Conservation (phyloP, 768 basidiomycete genomes). For the Pilatotrama ljubarskyi region DNA sequence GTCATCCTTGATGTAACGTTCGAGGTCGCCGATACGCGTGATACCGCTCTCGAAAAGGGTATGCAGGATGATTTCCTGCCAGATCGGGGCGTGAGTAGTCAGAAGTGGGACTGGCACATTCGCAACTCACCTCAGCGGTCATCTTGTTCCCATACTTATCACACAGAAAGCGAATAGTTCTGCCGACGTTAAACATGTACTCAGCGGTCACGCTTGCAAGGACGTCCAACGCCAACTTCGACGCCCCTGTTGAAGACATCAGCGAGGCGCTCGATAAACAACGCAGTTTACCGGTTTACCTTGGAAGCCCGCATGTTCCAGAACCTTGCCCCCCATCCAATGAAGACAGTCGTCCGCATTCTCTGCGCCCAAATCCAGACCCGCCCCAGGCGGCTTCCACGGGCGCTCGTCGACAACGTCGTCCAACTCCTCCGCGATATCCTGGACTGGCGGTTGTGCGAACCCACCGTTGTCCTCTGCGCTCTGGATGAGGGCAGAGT, state of each 20-base stretch:
- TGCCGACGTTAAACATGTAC: slow-evolving; percentile 83
- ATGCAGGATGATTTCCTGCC: slow-evolving; percentile 95
- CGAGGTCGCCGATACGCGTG: slow-evolving; percentile 74
- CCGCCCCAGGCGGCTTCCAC: slow-evolving; percentile 44
- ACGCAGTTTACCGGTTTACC: slow-evolving; percentile 48
- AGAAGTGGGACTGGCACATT: neutral
- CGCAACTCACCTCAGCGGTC: slow-evolving; percentile 69
- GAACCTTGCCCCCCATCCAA: slow-evolving; percentile 73
- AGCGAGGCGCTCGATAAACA: neutral
- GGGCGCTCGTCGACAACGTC: slow-evolving; percentile 55
- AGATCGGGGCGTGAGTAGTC: neutral
- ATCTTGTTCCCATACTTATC: slow-evolving; percentile 82
- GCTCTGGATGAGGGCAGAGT: slow-evolving; percentile 53
- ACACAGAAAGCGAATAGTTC: slow-evolving; percentile 76
- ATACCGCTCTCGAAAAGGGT: slow-evolving; percentile 89
- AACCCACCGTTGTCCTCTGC: slow-evolving; percentile 30
- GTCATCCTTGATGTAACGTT: slow-evolving; percentile 87
- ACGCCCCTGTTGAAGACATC: slow-evolving; percentile 51
- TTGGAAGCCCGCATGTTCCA: slow-evolving; percentile 93
- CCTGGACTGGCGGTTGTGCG: slow-evolving; percentile 6
- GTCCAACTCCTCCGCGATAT: slow-evolving; percentile 33
- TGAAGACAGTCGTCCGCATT: slow-evolving; percentile 64
- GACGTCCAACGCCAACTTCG: slow-evolving; percentile 75
- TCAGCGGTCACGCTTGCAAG: slow-evolving; percentile 76
- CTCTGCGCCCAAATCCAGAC: slow-evolving; percentile 57